phyloP scores from a whole-genome alignment of 2,329 filamentous ascomycete species.

The Aurifilum marmelostoma region DNA sequence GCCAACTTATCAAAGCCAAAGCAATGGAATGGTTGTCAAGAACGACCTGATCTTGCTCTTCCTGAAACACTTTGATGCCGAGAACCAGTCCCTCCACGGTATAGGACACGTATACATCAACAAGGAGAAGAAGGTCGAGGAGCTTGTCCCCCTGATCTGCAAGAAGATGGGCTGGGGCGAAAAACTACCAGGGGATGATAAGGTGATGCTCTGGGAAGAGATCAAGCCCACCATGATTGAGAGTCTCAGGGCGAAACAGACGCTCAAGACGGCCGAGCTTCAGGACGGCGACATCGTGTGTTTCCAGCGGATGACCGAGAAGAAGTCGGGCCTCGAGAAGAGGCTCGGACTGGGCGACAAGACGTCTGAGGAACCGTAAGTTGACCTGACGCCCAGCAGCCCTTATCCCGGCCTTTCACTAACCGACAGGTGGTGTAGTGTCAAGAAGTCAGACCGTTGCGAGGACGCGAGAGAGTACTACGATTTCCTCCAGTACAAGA shows the following conservation, averaged over 20 bases:
- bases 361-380: conserved; percentile 40
- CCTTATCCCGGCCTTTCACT: conserved; percentile 16
- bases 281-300: conserved; percentile 97
- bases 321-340: conserved; percentile 48
- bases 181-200: conserved; percentile 66
- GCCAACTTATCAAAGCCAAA: conserved; percentile 64
- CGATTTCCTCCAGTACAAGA: conserved; percentile 86
- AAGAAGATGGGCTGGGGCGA: conserved; percentile 86
- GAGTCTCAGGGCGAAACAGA: conserved; percentile 85
- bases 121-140: conserved; percentile 84
- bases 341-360: conserved; percentile 44
- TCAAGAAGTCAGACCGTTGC: conserved; percentile 54
- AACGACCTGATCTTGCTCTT: conserved; percentile 79
- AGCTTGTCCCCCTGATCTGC: conserved; percentile 76
- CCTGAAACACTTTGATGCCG: conserved; percentile 87
- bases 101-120: conserved; percentile 85
- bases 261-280: conserved; percentile 87
- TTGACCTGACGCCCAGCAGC: not conserved
- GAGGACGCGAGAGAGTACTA: conserved; percentile 86
- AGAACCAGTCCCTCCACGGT: conserved; percentile 74
- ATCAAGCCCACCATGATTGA: conserved; percentile 99
- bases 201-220: conserved; percentile 83
- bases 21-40: conserved; percentile 60
- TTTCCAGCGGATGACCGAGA: conserved; percentile 72
- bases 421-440: conserved; percentile 31